phyloP scores from a whole-genome alignment of 768 basidiomycete genomes.

The Cyclocybe aegerita region DNA sequence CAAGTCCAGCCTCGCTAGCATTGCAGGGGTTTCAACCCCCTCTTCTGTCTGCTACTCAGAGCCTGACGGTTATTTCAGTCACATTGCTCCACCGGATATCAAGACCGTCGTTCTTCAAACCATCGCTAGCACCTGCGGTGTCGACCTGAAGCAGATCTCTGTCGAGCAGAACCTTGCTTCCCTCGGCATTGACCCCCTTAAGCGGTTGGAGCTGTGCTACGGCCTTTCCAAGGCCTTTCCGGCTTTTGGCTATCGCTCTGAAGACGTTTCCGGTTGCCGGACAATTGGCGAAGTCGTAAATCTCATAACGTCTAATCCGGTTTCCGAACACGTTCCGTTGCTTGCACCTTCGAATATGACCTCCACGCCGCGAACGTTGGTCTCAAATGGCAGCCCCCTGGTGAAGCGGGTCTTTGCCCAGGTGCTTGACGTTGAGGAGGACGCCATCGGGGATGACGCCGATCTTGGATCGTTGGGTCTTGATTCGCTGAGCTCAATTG shows the following conservation, averaged over 20 bases:
- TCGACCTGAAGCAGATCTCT: constrained; percentile 32
- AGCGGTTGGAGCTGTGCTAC: constrained; percentile 54
- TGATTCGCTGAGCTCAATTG: constrained; percentile 66
- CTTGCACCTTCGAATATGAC: not conserved
- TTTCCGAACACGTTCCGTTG: not conserved
- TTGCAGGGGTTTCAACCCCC: constrained; percentile 19
- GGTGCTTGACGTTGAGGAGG: constrained; percentile 19
- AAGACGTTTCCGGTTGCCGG: constrained; percentile 29
- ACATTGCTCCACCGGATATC: constrained; percentile 16
- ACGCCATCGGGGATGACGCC: constrained; percentile 41
- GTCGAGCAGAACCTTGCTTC: constrained; percentile 43
- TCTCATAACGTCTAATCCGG: constrained; percentile 21
- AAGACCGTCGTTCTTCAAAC: constrained; percentile 30
- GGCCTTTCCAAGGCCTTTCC: constrained; percentile 37
- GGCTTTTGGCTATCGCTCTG: constrained; percentile 23
- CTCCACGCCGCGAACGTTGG: constrained; percentile 39
- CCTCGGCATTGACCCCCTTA: constrained; percentile 66
- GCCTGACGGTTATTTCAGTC: not conserved
- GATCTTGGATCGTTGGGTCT: constrained; percentile 55
- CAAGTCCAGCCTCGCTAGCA: constrained; percentile 40
- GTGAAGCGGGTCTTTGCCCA: constrained; percentile 19
- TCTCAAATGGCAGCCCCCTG: constrained; percentile 9
- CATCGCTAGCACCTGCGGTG: constrained; percentile 40
- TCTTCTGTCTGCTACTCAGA: not conserved
- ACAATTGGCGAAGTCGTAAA: constrained; percentile 35